Evolutionary conservation across 106 monocot genomes (phyloP).

Genomic region (Ottelia alismoides): DNA sequence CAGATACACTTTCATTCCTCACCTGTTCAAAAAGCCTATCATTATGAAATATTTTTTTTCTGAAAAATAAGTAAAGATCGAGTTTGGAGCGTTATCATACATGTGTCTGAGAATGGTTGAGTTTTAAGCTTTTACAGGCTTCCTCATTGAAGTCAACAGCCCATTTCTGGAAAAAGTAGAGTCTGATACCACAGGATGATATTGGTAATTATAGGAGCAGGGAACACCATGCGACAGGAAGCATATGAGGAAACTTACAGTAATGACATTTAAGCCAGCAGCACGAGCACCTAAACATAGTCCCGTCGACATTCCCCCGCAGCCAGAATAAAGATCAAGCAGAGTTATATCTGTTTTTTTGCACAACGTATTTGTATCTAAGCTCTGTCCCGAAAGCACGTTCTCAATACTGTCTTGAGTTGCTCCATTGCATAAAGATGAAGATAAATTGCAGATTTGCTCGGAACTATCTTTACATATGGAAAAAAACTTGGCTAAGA

Average conservation of each 20-base stretch:
- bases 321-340: constrained; percentile 86
- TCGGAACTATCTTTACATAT: background rate
- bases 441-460: constrained; percentile 15
- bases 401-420: background rate
- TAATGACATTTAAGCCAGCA: constrained; percentile 51
- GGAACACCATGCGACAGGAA: constrained; percentile 12
- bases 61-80: too few relatives aligned
- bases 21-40: constrained; percentile 44
- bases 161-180: constrained; percentile 54
- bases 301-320: constrained; percentile 96
- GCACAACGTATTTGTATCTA: constrained; percentile 4
- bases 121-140: constrained; percentile 60
- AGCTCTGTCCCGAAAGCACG: constrained; percentile 1
- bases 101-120: constrained; percentile 76
- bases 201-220: background rate
- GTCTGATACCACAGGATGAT: too few relatives aligned
- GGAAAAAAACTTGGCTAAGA: too few relatives aligned
- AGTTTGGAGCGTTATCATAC: too few relatives aligned
- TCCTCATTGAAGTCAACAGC: constrained; percentile 59
- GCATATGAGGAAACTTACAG: constrained; percentile 28
- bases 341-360: constrained; percentile 39
- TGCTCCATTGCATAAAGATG: constrained; percentile 17
- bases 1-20: constrained; percentile 58
- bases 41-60: too few relatives aligned
- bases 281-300: constrained; percentile 61